These are phyloP conservation scores for Agaricus bisporus DNA, from an alignment of 768 basidiomycete species.

Conservation along the genomic window DNA sequence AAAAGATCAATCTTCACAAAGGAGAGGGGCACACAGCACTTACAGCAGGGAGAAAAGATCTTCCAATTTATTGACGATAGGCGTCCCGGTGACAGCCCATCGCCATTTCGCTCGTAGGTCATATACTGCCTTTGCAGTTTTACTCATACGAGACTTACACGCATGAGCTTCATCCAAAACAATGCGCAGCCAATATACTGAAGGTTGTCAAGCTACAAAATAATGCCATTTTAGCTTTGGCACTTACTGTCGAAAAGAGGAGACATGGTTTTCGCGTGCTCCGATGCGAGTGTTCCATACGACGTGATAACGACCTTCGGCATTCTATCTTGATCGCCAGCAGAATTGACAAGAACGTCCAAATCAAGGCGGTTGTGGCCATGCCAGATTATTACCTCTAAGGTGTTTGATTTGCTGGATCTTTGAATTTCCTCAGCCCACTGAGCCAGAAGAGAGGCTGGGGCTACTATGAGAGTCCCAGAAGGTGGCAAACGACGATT, in stretches of 20 bases:
- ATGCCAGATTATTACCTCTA: conserved; percentile 78
- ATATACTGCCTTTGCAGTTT: conserved; percentile 85
- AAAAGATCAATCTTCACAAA: background rate
- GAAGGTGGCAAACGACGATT: conserved; percentile 28
- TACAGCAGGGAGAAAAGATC: conserved; percentile 84
- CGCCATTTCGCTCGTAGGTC: conserved; percentile 71
- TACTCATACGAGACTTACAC: conserved; percentile 85
- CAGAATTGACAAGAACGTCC: conserved; percentile 48
- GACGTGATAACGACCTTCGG: conserved; percentile 86
- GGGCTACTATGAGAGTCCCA: conserved; percentile 88
- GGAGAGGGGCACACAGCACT: conserved; percentile 12
- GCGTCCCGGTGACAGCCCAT: conserved; percentile 95
- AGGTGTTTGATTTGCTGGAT: conserved; percentile 65
- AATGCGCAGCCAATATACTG: conserved; percentile 77
- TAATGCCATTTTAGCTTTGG: background rate
- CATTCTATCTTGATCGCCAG: conserved; percentile 40
- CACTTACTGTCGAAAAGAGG: conserved; percentile 67
- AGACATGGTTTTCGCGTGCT: conserved; percentile 65
- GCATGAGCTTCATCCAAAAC: conserved; percentile 94
- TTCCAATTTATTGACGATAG: conserved; percentile 90
- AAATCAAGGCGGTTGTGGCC: conserved; percentile 80
- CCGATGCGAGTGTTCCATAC: conserved; percentile 87
- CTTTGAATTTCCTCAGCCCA: conserved; percentile 91
- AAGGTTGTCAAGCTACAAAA: conserved; percentile 4
- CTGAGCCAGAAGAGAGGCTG: conserved; percentile 85